These are phyloP conservation scores for Pestalotiopsis sp. DNA, from an alignment of 2,329 filamentous ascomycete genomes.

Conservation along the genomic window DNA sequence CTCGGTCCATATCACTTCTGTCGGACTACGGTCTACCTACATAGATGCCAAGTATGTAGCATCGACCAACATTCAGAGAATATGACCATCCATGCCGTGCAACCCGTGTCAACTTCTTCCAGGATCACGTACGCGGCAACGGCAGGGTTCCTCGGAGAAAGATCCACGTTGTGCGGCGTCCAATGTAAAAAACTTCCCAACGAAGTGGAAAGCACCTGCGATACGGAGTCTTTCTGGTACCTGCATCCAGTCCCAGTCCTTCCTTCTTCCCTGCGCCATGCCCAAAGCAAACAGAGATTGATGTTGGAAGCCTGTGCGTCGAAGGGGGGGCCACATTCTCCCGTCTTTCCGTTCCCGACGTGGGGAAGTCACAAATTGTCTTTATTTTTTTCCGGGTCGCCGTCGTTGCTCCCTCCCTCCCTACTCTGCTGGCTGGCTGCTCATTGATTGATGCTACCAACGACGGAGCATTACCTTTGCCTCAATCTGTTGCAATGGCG, in stretches of 20 bases:
- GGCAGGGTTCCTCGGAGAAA: not conserved
- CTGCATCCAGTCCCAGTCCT: not conserved
- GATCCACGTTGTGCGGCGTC: not conserved
- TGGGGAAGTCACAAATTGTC: slow-evolving; percentile 2
- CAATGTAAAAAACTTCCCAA: not conserved
- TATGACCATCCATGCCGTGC: not conserved
- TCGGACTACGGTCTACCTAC: too few species aligned
- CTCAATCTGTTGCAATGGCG: not conserved
- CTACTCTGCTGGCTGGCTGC: not conserved
- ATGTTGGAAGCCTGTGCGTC: not conserved
- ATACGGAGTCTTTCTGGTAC: not conserved
- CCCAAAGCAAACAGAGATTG: not conserved
- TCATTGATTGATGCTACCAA: not conserved
- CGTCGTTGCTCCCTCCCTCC: too few species aligned
- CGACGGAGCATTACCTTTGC: not conserved
- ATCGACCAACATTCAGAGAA: not conserved
- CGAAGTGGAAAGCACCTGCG: not conserved
- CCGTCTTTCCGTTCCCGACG: not conserved
- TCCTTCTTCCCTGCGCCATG: not conserved
- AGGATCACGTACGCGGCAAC: not conserved
- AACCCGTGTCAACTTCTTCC: not conserved
- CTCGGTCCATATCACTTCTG: too few species aligned
- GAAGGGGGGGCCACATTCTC: not conserved
- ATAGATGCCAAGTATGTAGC: not conserved
- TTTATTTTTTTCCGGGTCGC: not conserved